These are phyloP conservation scores for Metarhizium humberi DNA, from an alignment of 2,329 filamentous ascomycete species.

Conservation along the genomic window DNA sequence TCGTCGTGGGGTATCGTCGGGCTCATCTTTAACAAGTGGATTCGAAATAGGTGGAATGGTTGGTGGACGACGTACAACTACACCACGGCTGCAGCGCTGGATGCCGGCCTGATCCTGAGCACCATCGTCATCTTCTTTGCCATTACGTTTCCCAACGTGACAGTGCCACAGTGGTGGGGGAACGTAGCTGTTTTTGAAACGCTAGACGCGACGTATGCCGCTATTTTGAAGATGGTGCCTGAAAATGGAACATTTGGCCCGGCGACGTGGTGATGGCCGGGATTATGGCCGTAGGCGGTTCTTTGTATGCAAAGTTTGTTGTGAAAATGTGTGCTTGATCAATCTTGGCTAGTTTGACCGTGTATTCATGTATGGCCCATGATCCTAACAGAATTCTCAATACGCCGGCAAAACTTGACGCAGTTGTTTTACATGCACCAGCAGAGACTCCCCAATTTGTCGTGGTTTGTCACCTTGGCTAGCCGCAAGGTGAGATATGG, in stretches of 20 bases:
- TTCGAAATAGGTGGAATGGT: slow-evolving; percentile 41
- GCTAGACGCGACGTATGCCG: slow-evolving; percentile 11
- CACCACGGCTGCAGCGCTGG: slow-evolving; percentile 25
- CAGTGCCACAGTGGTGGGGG: slow-evolving; percentile 34
- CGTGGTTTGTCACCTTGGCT: too few relatives aligned
- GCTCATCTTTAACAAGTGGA: slow-evolving; percentile 47
- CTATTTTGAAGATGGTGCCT: slow-evolving; percentile 13
- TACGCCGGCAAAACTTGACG: too few relatives aligned
- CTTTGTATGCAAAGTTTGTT: too few relatives aligned
- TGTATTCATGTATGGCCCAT: too few relatives aligned
- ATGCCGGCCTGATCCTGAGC: slow-evolving; percentile 20
- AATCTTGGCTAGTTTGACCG: too few relatives aligned
- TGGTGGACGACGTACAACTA: slow-evolving; percentile 47
- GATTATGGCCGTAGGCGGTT: too few relatives aligned
- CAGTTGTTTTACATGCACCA: too few relatives aligned
- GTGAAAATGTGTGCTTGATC: too few relatives aligned
- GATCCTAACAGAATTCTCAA: too few relatives aligned
- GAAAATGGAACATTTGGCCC: slow-evolving; percentile 22
- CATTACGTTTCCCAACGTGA: slow-evolving; percentile 22
- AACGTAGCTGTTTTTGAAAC: slow-evolving; percentile 40
- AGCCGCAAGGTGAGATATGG: background rate
- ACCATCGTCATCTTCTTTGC: slow-evolving; percentile 22
- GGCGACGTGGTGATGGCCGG: slow-evolving; percentile 15
- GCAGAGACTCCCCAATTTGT: too few relatives aligned
- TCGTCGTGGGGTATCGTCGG: slow-evolving; percentile 49